Evolutionary conservation across 768 basidiomycete genomes (phyloP).

Genomic region (Boletus barrowsii): DNA sequence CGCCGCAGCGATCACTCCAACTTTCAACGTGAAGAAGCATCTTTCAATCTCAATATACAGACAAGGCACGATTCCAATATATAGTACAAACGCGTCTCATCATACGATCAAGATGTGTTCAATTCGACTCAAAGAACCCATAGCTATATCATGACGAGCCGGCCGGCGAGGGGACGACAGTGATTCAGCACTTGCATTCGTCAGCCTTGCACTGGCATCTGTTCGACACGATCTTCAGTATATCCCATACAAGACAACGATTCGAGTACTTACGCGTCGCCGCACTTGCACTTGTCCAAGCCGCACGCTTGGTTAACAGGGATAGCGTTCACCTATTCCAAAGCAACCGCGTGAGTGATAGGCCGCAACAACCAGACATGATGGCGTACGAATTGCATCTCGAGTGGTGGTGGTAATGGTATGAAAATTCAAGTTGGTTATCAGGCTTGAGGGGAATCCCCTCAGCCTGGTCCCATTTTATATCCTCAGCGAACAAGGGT

Average conservation of each 20-base stretch:
- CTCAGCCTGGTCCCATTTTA: conserved; percentile 2
- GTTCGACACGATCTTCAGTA: background rate
- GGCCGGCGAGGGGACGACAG: background rate
- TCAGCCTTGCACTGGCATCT: conserved; percentile 16
- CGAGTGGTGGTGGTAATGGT: background rate
- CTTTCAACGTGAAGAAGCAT: no score
- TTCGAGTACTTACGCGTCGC: conserved; percentile 1
- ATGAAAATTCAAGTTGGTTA: no score
- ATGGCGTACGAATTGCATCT: conserved; percentile 17
- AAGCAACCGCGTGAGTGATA: background rate
- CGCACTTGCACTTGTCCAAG: conserved; percentile 4
- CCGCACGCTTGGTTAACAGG: conserved; percentile 20
- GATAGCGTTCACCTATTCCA: conserved; percentile 5
- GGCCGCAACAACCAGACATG: background rate
- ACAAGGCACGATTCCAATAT: no score
- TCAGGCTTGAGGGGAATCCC: background rate
- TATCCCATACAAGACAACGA: background rate
- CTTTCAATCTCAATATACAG: no score
- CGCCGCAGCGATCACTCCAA: no score
- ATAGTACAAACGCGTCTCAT: no score
- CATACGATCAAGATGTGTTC: no score
- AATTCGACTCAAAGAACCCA: no score
- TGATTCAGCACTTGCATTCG: background rate
- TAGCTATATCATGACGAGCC: no score
- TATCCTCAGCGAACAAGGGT: background rate